These are phyloP conservation scores for Nothophytophthora sp. DNA, from an alignment of 352 stramenopile species.

Conservation along the genomic window DNA sequence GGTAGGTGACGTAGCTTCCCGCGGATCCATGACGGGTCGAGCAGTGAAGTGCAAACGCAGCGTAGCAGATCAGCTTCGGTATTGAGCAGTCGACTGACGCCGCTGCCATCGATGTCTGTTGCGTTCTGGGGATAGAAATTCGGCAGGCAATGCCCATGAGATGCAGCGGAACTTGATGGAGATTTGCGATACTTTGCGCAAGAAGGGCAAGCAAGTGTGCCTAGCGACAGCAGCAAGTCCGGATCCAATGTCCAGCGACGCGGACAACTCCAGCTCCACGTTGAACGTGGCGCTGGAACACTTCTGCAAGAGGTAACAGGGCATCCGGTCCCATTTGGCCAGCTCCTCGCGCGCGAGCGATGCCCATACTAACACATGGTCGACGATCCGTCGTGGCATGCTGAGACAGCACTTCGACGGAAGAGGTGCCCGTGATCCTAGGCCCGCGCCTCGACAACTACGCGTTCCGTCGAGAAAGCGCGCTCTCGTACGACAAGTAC, in stretches of 20 bases:
- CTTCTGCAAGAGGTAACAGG: conserved; percentile 68
- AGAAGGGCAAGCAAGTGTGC: conserved; percentile 84
- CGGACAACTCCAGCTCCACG: conserved; percentile 27
- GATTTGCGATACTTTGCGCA: conserved; percentile 77
- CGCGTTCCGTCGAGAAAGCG: conserved; percentile 59
- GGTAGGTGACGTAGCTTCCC: conserved; percentile 38
- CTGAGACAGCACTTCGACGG: conserved; percentile 57
- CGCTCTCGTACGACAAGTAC: conserved; percentile 69
- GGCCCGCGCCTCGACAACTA: conserved; percentile 76
- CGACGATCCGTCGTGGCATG: neutral
- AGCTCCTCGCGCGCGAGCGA: neutral
- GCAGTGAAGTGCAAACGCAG: too few species aligned
- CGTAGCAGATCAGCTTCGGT: too few species aligned
- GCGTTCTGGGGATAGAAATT: conserved; percentile 22
- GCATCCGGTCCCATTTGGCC: neutral
- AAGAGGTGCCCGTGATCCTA: conserved; percentile 69
- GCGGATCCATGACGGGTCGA: too few species aligned
- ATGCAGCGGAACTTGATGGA: conserved; percentile 66
- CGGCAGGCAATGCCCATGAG: conserved; percentile 19
- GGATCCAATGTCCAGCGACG: conserved; percentile 35
- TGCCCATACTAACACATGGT: conserved; percentile 12
- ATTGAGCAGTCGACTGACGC: neutral
- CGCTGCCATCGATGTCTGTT: neutral
- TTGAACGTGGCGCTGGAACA: conserved; percentile 74
- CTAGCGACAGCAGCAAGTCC: conserved; percentile 60